Conservation (phyloP, 2,329 filamentous ascomycete species). For the Botrytis pseudocinerea region DNA sequence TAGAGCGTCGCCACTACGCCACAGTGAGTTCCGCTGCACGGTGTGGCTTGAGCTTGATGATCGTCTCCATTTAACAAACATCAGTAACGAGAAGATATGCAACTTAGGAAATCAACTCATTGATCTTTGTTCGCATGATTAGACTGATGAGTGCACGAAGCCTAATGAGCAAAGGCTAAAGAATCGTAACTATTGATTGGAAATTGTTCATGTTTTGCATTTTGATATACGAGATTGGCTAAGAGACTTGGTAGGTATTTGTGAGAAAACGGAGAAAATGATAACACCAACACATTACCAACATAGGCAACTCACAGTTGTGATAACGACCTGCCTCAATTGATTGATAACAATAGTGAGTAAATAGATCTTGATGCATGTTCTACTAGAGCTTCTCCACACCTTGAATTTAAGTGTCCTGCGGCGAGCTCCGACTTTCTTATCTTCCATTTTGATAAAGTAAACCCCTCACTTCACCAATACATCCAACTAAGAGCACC, state of each 20-base stretch:
- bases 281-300: not conserved
- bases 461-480: not conserved
- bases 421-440: slow-evolving; percentile 13
- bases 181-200: not conserved
- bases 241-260: not conserved
- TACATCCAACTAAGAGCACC: not conserved
- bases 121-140: not conserved
- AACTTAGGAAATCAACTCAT: not conserved
- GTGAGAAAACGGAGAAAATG: not conserved
- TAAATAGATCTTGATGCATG: not conserved
- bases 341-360: not conserved
- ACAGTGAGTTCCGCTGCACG: not conserved
- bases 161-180: not conserved
- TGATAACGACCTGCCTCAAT: not conserved
- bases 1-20: not conserved
- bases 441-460: slow-evolving; percentile 6
- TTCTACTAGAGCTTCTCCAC: slow-evolving; percentile 3
- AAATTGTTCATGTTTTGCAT: not conserved
- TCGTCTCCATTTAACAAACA: not conserved
- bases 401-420: not conserved
- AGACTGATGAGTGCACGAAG: not conserved
- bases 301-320: not conserved
- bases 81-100: not conserved
- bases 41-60: not conserved
- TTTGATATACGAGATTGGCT: not conserved